A percentile compares a stretch with the other conserved stretches of the same genome.
phyloP scores from a whole-genome alignment of 768 basidiomycete species.

The Mycena capillaripes region DNA sequence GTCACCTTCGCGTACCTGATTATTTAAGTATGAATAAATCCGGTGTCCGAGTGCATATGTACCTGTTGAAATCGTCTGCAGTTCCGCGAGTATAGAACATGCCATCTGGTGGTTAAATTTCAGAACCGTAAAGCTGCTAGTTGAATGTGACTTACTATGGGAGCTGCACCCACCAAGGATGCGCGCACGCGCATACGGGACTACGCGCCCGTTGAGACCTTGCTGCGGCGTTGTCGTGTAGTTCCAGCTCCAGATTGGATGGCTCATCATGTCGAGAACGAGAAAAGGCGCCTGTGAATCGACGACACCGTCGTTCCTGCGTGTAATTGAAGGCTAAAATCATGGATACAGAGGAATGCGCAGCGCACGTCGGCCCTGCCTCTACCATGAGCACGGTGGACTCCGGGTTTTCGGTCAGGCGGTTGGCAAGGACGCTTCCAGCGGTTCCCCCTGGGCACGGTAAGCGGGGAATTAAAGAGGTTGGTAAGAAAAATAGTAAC shows the following conservation, averaged over 20 bases:
- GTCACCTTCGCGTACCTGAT: constrained; percentile 46
- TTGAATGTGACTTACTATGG: constrained; percentile 38
- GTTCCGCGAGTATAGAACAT: constrained; percentile 50
- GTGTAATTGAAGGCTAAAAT: background rate
- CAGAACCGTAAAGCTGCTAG: background rate
- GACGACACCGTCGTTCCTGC: constrained; percentile 22
- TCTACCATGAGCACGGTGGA: constrained; percentile 38
- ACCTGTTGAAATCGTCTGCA: constrained; percentile 47
- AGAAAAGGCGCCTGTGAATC: constrained; percentile 18
- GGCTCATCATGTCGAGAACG: background rate
- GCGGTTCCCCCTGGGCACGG: constrained; percentile 28
- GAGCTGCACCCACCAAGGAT: constrained; percentile 48
- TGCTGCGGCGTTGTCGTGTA: constrained; percentile 39
- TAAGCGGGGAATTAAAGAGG: background rate
- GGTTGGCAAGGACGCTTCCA: constrained; percentile 29
- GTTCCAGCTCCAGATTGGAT: constrained; percentile 20
- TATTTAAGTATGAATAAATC: too few relatives aligned
- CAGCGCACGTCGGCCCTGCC: constrained; percentile 6
- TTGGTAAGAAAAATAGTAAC: background rate
- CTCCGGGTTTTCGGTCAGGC: constrained; percentile 31
- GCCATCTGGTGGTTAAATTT: constrained; percentile 34
- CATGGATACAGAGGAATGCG: too few relatives aligned
- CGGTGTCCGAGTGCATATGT: too few relatives aligned
- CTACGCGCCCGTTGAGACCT: constrained; percentile 29
- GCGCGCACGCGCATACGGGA: background rate